Base-by-base conservation (phyloP, 345 rosid genomes). In the Reutealis trisperma region DNA sequence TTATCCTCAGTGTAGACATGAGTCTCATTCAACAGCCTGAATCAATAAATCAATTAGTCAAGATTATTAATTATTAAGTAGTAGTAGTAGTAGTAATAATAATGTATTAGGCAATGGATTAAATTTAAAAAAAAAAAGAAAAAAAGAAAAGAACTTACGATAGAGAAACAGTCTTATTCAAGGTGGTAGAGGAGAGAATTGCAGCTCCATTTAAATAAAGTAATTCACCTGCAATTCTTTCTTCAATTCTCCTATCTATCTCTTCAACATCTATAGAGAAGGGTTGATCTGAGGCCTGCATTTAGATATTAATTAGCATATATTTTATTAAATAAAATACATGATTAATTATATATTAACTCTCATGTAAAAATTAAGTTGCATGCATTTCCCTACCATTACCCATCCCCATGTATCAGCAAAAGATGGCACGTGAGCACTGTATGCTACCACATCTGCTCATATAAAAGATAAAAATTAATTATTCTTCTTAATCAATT, bases 391-490 rank as follows among this genome's bases (percentile, higher is more conserved):
- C 37, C 79, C 18, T 85, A 91, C 93, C 98, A 95, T 93, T 57
- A 93, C 95, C 99, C 99, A 95, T 77, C 99, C 98, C 99, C 99
- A 95, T 4, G 98, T 95, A 70, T 95, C 98, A 10, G 99, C 98
- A 78, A 93, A 95, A 60, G 99, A 95, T 32, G 99, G 99, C 21
- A 95, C 96, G 37, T 95, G 99, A 74, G 98, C 98, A 45, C 93
- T 90, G 84, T 93, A 95, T 21, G 98, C 93, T 71, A 86, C 81
- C 73, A 93, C 99, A 79, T 93, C 99, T 95, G 88, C 85, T 76
- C 54, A 71, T 16, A 27, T 59, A 59, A 60, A 44, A 42, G 18
- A 44, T 5, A 37, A 14, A 70, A 5, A 64, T 24, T 14, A 41
- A 37, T 13, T 1, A 54, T 7, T 18, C 1, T 18, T 16, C 2